phyloP scores from a whole-genome alignment of 352 stramenopile species.

The Phytophthora sp. region DNA sequence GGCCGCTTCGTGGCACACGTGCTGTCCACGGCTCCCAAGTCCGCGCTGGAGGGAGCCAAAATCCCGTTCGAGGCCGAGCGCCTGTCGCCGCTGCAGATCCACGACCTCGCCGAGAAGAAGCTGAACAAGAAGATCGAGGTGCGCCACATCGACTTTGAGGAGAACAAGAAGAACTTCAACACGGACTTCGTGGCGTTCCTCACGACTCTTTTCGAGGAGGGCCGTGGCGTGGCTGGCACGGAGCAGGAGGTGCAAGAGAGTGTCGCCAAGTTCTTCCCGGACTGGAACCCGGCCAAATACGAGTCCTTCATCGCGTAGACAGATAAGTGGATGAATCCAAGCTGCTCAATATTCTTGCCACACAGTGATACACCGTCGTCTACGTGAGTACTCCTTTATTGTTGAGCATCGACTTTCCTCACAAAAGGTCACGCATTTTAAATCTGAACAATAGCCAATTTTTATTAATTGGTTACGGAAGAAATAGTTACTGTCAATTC shows the following conservation, averaged over 20 bases:
- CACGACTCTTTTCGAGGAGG: slow-evolving; percentile 24
- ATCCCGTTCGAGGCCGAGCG: slow-evolving; percentile 29
- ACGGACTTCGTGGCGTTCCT: slow-evolving; percentile 27
- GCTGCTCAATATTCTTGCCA: too few species aligned
- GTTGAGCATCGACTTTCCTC: too few species aligned
- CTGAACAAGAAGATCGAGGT: slow-evolving; percentile 35
- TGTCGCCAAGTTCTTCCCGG: slow-evolving; percentile 30
- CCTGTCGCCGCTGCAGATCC: slow-evolving; percentile 24
- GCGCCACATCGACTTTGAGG: slow-evolving; percentile 16
- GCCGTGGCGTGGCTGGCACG: slow-evolving; percentile 18
- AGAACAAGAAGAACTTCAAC: slow-evolving; percentile 31
- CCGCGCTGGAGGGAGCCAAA: slow-evolving; percentile 11
- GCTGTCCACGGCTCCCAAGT: slow-evolving; percentile 10
- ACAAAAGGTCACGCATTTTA: too few species aligned
- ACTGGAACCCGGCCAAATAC: slow-evolving; percentile 32
- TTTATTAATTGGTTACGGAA: too few species aligned
- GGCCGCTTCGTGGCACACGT: slow-evolving; percentile 32
- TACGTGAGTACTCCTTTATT: too few species aligned
- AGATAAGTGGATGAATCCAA: too few species aligned
- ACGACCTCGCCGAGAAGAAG: slow-evolving; percentile 29
- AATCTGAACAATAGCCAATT: too few species aligned
- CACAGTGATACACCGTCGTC: too few species aligned
- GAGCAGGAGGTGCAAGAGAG: slow-evolving; percentile 18
- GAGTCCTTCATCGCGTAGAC: slow-evolving; percentile 30
- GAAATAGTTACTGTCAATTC: too few species aligned